Conservation (phyloP, 305 asterid genomes). For the Fraxinus latifolia region DNA sequence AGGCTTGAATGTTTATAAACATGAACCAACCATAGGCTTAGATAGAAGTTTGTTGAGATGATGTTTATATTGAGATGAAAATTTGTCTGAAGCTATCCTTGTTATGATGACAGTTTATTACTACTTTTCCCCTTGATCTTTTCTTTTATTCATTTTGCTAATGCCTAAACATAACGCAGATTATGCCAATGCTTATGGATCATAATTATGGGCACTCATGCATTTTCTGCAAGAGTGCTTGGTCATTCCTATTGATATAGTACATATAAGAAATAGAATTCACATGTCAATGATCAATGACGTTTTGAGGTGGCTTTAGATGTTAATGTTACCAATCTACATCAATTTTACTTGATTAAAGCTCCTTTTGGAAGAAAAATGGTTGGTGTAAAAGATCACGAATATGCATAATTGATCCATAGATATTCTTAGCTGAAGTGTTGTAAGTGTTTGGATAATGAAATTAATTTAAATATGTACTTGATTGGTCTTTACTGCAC, state of each 20-base stretch:
- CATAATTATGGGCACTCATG: neutral
- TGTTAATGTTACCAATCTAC: neutral
- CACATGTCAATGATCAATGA: neutral
- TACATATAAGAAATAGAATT: neutral
- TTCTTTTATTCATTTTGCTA: neutral
- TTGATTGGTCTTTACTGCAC: neutral
- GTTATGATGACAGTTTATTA: neutral
- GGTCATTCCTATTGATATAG: neutral
- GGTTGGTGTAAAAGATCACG: neutral
- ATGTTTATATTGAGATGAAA: neutral
- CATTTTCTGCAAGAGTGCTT: neutral
- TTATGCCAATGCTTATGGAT: neutral
- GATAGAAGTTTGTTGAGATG: neutral
- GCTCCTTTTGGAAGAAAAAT: neutral
- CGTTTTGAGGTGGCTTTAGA: neutral
- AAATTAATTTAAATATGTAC: neutral
- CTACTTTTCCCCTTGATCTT: neutral
- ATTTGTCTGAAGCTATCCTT: neutral
- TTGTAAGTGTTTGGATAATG: neutral
- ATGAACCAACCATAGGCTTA: neutral
- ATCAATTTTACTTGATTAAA: neutral
- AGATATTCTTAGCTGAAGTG: neutral
- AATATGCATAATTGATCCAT: neutral
- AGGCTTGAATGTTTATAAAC: neutral
- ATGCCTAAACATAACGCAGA: neutral